phyloP scores from a whole-genome alignment of 176 grass and related monocot genomes.

The Cenchrus americanus region DNA sequence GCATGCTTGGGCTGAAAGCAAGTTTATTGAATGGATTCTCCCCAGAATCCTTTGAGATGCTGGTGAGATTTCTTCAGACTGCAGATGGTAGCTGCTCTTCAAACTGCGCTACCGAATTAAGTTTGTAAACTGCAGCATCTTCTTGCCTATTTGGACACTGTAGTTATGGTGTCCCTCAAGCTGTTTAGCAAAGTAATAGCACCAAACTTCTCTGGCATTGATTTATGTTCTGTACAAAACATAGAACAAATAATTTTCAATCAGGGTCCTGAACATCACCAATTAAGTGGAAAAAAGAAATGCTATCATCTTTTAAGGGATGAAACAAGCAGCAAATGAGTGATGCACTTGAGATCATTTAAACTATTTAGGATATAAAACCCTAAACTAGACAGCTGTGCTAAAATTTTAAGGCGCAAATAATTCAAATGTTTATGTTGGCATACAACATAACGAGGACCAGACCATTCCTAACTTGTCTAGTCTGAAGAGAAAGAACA shows the following conservation, averaged over 20 bases:
- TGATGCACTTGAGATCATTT: background rate
- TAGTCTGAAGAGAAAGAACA: slow-evolving; percentile 1
- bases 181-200: background rate
- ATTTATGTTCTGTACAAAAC: slow-evolving; percentile 9
- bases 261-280: background rate
- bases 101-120: background rate
- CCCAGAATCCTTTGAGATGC: background rate
- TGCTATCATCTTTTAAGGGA: background rate
- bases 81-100: background rate
- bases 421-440: slow-evolving; percentile 13
- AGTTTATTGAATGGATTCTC: background rate
- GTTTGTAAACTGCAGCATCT: slow-evolving; percentile 12
- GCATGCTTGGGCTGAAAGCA: slow-evolving; percentile 22
- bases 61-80: background rate
- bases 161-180: background rate
- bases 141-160: background rate
- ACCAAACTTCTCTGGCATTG: background rate
- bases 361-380: background rate
- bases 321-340: background rate
- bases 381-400: background rate
- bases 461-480: background rate
- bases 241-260: background rate
- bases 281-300: background rate
- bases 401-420: background rate
- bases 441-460: slow-evolving; percentile 17